A percentile compares a stretch with the other conserved stretches of the same genome.
These are phyloP conservation scores for Alisma plantagoaquatica DNA, from an alignment of 106 monocot species.

Conservation along the genomic window DNA sequence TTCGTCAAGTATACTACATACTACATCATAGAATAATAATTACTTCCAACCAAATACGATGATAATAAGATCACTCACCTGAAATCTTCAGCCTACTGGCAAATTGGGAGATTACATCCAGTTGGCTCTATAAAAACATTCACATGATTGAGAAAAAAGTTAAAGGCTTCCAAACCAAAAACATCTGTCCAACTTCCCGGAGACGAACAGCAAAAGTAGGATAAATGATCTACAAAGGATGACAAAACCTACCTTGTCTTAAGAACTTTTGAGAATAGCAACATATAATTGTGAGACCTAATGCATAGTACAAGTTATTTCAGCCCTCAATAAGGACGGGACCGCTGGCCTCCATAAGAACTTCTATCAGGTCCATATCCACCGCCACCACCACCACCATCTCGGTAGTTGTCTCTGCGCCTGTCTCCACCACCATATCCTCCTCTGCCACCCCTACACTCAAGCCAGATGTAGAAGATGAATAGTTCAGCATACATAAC, in stretches of 20 bases:
- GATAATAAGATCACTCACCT: too few species aligned
- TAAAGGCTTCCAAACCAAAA: background rate
- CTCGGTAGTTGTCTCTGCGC: background rate
- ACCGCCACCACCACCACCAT: background rate
- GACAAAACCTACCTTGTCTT: background rate
- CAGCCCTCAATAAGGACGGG: background rate
- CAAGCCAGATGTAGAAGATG: too few species aligned
- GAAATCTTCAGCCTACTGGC: background rate
- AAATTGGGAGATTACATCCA: background rate
- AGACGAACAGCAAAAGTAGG: background rate
- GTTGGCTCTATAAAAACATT: background rate
- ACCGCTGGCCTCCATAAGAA: background rate
- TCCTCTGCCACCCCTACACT: background rate
- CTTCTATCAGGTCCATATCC: background rate
- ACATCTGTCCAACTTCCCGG: background rate
- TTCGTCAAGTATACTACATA: too few species aligned
- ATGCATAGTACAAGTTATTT: background rate
- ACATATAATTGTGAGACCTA: background rate
- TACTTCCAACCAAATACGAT: too few species aligned
- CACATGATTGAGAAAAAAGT: background rate
- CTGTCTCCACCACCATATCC: slow-evolving; percentile 1
- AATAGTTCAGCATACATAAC: too few species aligned
- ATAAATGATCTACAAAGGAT: background rate
- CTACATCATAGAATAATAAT: too few species aligned
- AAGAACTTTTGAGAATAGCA: background rate